A percentile compares a stretch with the other conserved stretches of the same genome.
phyloP scores from a whole-genome alignment of 2,329 filamentous ascomycete genomes.

The Podosphaera xanthii region DNA sequence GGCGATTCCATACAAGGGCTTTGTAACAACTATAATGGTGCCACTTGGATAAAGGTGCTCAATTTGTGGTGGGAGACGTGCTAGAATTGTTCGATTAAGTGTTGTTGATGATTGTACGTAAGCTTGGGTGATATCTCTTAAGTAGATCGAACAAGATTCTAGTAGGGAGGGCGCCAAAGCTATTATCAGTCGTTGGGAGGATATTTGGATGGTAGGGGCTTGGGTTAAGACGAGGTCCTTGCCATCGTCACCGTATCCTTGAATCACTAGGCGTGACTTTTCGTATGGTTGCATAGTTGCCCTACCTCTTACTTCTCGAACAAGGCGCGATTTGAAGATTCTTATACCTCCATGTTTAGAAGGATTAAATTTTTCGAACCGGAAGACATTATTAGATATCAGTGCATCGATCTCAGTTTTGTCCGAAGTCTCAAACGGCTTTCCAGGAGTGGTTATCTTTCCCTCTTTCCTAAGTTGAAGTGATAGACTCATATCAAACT shows the following conservation, averaged over 20 bases:
- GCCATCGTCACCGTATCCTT: not conserved
- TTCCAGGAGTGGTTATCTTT: not conserved
- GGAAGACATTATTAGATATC: not conserved
- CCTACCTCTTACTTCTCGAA: not conserved
- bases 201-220: not conserved
- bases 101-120: not conserved
- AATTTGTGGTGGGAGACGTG: not conserved
- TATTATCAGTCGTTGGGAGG: slow-evolving; percentile 1
- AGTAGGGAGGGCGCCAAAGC: not conserved
- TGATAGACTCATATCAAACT: not conserved
- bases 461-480: not conserved
- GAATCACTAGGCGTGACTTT: not conserved
- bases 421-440: not conserved
- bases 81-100: not conserved
- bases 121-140: slow-evolving; percentile 1
- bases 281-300: not conserved
- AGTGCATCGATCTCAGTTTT: not conserved
- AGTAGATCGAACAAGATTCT: not conserved
- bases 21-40: not conserved
- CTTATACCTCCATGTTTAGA: not conserved
- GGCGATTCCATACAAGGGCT: slow-evolving; percentile 1
- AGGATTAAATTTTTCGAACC: not conserved
- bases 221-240: not conserved
- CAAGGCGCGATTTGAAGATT: not conserved
- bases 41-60: not conserved